phyloP scores from a whole-genome alignment of 768 basidiomycete genomes.

The Macrolepiota dolichaula region DNA sequence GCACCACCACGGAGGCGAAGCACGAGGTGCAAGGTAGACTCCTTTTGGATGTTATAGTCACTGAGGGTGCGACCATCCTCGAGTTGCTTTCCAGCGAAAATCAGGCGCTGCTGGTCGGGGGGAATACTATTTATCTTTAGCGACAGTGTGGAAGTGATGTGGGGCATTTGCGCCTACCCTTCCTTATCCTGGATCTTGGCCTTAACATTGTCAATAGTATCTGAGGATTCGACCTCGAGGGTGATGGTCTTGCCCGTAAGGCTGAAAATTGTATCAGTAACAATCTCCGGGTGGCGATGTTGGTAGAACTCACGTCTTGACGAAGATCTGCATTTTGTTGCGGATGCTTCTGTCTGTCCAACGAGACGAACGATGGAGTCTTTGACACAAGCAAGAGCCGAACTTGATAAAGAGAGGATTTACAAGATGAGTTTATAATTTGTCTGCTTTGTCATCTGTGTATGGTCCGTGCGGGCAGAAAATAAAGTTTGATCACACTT shows the following conservation, averaged over 20 bases:
- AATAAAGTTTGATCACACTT: slow-evolving; percentile 33
- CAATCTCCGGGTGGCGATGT: background rate
- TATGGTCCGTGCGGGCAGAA: slow-evolving; percentile 36
- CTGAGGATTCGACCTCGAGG: slow-evolving; percentile 95
- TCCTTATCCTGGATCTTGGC: slow-evolving; percentile 98
- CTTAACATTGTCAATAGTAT: slow-evolving; percentile 98
- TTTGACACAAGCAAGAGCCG: slow-evolving; percentile 80
- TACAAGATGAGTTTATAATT: slow-evolving; percentile 20
- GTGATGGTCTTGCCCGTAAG: slow-evolving; percentile 99
- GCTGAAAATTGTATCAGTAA: slow-evolving; percentile 37
- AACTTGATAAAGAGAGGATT: slow-evolving; percentile 20
- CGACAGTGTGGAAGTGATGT: slow-evolving; percentile 1
- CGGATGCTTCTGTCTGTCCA: slow-evolving; percentile 86
- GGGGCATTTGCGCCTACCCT: slow-evolving; percentile 51
- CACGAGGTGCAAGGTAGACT: slow-evolving; percentile 96
- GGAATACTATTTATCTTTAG: slow-evolving; percentile 55
- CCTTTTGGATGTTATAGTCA: slow-evolving; percentile 99
- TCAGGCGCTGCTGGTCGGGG: slow-evolving; percentile 94
- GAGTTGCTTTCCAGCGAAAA: slow-evolving; percentile 99
- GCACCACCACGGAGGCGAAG: slow-evolving; percentile 98
- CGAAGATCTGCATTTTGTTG: slow-evolving; percentile 92
- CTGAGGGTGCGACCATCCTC: slow-evolving; percentile 96
- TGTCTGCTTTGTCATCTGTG: slow-evolving; percentile 36
- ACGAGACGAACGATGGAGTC: slow-evolving; percentile 89
- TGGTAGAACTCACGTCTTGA: slow-evolving; percentile 76